phyloP scores from a whole-genome alignment of 805 yeast genomes.

The Ogataea pini region DNA sequence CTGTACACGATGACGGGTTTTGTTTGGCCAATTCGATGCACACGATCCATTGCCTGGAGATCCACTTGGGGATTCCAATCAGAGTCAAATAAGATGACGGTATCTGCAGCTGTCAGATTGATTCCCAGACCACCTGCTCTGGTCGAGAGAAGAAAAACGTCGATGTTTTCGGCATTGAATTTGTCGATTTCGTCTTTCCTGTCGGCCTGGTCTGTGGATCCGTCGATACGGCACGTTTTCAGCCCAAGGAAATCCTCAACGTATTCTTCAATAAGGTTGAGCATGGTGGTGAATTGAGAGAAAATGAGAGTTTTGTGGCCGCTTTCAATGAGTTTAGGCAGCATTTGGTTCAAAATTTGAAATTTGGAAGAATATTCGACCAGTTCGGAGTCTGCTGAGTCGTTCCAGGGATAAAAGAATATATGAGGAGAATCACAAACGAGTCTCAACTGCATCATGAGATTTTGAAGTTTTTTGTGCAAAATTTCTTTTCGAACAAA shows the following conservation, averaged over 20 bases:
- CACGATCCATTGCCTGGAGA: constrained; percentile 93
- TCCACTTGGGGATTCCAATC: constrained; percentile 99
- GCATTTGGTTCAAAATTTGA: constrained; percentile 63
- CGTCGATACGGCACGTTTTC: constrained; percentile 68
- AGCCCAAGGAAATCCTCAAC: constrained; percentile 47
- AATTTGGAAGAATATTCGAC: constrained; percentile 71
- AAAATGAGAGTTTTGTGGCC: constrained; percentile 77
- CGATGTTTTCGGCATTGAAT: constrained; percentile 42
- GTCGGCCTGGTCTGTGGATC: constrained; percentile 63
- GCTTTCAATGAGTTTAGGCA: constrained; percentile 45
- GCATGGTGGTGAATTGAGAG: constrained; percentile 80
- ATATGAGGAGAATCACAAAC: constrained; percentile 85
- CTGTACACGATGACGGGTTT: constrained; percentile 83
- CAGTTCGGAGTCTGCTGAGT: constrained; percentile 41
- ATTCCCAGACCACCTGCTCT: constrained; percentile 95
- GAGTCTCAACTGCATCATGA: constrained; percentile 81
- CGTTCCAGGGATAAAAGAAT: constrained; percentile 77
- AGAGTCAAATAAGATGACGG: constrained; percentile 85
- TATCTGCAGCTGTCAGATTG: constrained; percentile 82
- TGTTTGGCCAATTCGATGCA: constrained; percentile 88
- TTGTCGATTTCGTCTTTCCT: constrained; percentile 62
- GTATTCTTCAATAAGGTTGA: constrained; percentile 83
- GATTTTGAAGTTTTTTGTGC: constrained; percentile 58
- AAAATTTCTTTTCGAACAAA: constrained; percentile 44
- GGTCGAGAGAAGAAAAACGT: constrained; percentile 77